phyloP scores from a whole-genome alignment of 768 basidiomycete genomes.

The Lactarius deliciosus region DNA sequence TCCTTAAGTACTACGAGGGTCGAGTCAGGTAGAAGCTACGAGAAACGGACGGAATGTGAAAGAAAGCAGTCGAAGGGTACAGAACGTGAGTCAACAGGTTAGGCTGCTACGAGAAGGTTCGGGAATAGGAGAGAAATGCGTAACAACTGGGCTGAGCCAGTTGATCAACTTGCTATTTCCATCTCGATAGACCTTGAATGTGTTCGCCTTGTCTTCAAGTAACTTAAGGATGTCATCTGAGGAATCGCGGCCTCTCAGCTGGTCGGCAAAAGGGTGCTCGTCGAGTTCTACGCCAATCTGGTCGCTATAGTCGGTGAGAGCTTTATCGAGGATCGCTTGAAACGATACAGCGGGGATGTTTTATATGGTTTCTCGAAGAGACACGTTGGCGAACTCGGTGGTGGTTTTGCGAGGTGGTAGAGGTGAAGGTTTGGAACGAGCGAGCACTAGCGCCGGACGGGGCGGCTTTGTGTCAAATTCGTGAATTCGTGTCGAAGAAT shows the following conservation, averaged over 20 bases:
- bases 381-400: background rate
- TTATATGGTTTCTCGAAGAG: background rate
- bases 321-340: background rate
- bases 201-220: background rate
- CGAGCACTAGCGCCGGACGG: too few species aligned
- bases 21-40: too few species aligned
- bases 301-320: background rate
- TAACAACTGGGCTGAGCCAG: background rate
- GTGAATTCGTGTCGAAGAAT: too few species aligned
- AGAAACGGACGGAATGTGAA: too few species aligned
- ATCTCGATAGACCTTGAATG: background rate
- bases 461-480: too few species aligned
- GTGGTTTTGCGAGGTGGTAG: background rate
- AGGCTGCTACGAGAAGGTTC: too few species aligned
- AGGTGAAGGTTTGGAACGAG: background rate
- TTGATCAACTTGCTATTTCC: background rate
- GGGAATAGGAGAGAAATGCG: too few species aligned
- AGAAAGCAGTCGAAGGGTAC: too few species aligned
- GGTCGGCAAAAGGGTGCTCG: background rate
- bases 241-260: background rate
- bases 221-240: background rate
- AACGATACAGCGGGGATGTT: background rate
- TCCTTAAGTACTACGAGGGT: too few species aligned
- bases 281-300: conserved; percentile 1
- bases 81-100: too few species aligned